Evolutionary conservation across 495 filamentous ascomycete genomes (phyloP).

Genomic region (Neurospora pannonica): DNA sequence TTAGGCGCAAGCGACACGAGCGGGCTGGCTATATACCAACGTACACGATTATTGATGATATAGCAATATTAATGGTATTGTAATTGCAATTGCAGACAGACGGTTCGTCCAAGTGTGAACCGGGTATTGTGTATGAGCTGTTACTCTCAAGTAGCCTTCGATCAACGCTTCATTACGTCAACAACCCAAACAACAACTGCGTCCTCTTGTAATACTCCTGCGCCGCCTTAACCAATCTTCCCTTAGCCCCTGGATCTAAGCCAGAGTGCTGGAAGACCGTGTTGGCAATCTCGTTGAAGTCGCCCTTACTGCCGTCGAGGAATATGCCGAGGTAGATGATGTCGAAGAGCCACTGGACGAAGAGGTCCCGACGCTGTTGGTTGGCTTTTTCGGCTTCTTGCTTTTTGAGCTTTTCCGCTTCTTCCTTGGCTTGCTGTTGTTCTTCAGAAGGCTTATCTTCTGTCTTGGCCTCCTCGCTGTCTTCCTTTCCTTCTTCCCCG

Average conservation of each 20-base stretch:
- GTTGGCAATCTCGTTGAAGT: constrained; percentile 37
- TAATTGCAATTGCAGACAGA: too few species aligned
- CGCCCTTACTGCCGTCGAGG: constrained; percentile 20
- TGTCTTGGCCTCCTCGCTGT: constrained; percentile 30
- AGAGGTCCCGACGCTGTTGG: constrained; percentile 39
- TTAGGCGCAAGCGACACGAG: neutral
- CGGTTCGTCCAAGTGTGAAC: too few species aligned
- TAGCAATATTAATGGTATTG: neutral
- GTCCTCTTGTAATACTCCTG: constrained; percentile 76
- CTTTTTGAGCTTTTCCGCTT: neutral
- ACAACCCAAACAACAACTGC: constrained; percentile 57
- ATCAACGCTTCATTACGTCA: too few species aligned
- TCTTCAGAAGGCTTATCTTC: constrained; percentile 6
- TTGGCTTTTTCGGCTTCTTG: constrained; percentile 5
- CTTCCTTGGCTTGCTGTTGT: constrained; percentile 4
- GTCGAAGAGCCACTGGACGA: constrained; percentile 74
- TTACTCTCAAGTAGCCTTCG: too few species aligned
- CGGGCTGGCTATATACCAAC: neutral
- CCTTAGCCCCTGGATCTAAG: constrained; percentile 31
- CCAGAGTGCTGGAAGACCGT: constrained; percentile 38
- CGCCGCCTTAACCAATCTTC: constrained; percentile 46
- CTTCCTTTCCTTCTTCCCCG: constrained; percentile 12
- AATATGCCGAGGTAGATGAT: constrained; percentile 52
- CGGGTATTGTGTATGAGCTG: too few species aligned
- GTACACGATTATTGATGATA: neutral